These are phyloP conservation scores for Aquilaria malaccensis DNA, from an alignment of 345 rosid species.

Conservation along the genomic window DNA sequence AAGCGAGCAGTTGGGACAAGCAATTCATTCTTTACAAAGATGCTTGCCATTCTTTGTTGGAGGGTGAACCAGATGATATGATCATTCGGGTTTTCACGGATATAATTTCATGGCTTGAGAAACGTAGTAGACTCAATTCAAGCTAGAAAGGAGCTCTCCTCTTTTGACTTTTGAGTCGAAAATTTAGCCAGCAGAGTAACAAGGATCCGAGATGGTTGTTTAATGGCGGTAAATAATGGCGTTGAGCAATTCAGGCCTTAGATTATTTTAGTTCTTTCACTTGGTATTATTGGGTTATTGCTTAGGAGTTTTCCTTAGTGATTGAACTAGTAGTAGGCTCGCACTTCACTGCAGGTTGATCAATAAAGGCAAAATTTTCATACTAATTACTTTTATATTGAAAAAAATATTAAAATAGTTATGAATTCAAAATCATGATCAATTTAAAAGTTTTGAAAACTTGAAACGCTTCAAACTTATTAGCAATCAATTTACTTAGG, in stretches of 20 bases:
- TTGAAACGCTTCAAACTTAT: too few relatives aligned
- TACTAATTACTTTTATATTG: too few relatives aligned
- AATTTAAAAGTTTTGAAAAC: too few relatives aligned
- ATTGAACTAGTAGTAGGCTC: too few relatives aligned
- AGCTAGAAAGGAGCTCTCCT: slow-evolving; percentile 3
- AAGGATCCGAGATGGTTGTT: slow-evolving; percentile 1
- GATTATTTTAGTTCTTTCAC: not conserved
- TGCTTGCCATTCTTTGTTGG: slow-evolving; percentile 68
- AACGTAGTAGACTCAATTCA: slow-evolving; percentile 23
- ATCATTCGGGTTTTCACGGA: slow-evolving; percentile 58
- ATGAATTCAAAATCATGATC: too few relatives aligned
- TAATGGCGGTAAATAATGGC: not conserved
- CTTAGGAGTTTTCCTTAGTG: too few relatives aligned
- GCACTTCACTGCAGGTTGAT: too few relatives aligned
- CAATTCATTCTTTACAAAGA: slow-evolving; percentile 54
- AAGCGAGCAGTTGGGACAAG: slow-evolving; percentile 79
- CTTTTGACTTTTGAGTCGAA: not conserved
- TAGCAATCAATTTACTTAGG: too few relatives aligned
- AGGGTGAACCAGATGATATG: slow-evolving; percentile 87
- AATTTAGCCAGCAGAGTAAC: not conserved
- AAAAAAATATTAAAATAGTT: too few relatives aligned
- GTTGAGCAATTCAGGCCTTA: not conserved
- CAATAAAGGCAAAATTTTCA: too few relatives aligned
- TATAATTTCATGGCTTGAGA: slow-evolving; percentile 74
- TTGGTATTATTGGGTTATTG: too few relatives aligned